Conservation (phyloP, 164 flowering plant genomes). For the Aristolochia contorta region DNA sequence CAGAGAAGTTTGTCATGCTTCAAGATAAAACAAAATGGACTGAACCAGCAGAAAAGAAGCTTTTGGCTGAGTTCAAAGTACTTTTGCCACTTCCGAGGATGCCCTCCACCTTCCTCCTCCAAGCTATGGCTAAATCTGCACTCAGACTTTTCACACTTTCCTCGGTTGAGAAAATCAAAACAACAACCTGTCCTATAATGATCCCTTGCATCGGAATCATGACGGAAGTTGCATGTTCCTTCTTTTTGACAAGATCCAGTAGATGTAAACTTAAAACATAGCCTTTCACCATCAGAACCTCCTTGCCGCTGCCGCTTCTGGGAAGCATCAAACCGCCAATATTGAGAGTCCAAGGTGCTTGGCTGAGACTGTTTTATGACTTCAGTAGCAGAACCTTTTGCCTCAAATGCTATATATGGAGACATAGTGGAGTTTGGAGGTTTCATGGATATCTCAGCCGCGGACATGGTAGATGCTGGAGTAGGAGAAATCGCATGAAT, state of each 20-base stretch:
- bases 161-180: conserved; percentile 84
- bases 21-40: background rate
- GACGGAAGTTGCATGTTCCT: conserved; percentile 66
- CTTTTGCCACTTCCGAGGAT: conserved; percentile 42
- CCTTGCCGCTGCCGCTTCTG: conserved; percentile 65
- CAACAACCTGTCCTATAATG: conserved; percentile 75
- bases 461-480: conserved; percentile 78
- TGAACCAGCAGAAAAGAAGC: background rate
- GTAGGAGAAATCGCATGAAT: conserved; percentile 96
- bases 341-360: conserved; percentile 50
- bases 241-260: conserved; percentile 83
- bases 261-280: conserved; percentile 75
- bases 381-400: conserved; percentile 23
- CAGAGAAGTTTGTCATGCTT: conserved; percentile 1
- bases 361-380: conserved; percentile 34
- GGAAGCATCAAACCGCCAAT: conserved; percentile 92
- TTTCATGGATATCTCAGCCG: conserved; percentile 49
- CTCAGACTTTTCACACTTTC: conserved; percentile 84
- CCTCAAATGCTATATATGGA: conserved; percentile 42
- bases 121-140: conserved; percentile 74
- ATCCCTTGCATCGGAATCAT: conserved; percentile 63
- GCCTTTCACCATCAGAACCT: conserved; percentile 37
- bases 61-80: conserved; percentile 13
- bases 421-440: conserved; percentile 68
- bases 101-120: conserved; percentile 41